These are phyloP conservation scores for Fusarium globosum DNA, from an alignment of 2,329 filamentous ascomycete genomes.

Conservation along the genomic window DNA sequence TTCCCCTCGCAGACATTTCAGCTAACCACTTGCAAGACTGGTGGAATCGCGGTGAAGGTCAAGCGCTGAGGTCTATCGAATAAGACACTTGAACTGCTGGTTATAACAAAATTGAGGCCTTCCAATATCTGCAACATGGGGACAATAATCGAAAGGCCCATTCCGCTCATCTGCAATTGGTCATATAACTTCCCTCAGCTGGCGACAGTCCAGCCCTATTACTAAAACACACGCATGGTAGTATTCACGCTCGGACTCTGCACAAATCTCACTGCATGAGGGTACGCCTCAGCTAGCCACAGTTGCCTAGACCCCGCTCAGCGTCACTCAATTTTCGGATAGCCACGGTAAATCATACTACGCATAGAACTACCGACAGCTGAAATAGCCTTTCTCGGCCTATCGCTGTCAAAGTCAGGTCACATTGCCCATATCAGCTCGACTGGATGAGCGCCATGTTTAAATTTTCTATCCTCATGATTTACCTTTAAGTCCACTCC, in stretches of 20 bases:
- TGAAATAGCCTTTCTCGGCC: rapidly evolving
- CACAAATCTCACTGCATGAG: not conserved
- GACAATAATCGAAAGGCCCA: rapidly evolving
- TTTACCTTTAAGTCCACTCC: rapidly evolving
- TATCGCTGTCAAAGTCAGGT: not conserved
- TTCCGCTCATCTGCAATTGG: not conserved
- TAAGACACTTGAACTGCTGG: rapidly evolving
- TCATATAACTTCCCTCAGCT: rapidly evolving
- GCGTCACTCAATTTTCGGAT: rapidly evolving
- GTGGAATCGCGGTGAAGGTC: too few species aligned
- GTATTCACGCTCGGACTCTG: not conserved
- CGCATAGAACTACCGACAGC: too few species aligned
- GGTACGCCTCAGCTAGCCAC: not conserved
- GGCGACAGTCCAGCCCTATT: not conserved
- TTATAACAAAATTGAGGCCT: not conserved
- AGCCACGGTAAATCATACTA: rapidly evolving
- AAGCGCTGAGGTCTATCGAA: rapidly evolving
- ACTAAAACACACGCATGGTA: rapidly evolving
- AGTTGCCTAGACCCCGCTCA: not conserved
- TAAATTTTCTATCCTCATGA: rapidly evolving
- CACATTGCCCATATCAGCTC: not conserved
- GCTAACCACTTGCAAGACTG: rapidly evolving
- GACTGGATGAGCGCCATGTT: not conserved
- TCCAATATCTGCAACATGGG: not conserved
- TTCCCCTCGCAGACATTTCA: rapidly evolving